Base-by-base conservation (phyloP, 1,284 basidiomycete genomes). In the Apiotrichum montevideense region DNA sequence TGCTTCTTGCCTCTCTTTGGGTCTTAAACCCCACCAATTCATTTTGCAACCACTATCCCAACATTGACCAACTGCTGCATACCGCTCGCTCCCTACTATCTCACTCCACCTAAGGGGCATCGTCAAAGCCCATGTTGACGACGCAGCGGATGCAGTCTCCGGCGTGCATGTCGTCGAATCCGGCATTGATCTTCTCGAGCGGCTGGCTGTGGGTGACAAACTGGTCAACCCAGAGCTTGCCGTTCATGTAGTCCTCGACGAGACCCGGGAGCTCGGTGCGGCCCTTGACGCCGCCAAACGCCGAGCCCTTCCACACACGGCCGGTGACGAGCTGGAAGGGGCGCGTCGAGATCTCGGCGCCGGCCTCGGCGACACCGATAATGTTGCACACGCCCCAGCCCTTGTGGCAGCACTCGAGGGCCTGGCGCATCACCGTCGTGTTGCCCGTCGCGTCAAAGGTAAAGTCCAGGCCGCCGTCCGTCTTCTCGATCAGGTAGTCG, bases 231-330 rank as follows among this genome's bases (percentile, higher is more conserved):
- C 69, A 73, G 52, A 77, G 72, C 34, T 63, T 76, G 47, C 73
- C 72, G 43, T 66, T 62, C 46, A 75, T 62, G 68, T 75, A 77
- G 64, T 77, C 76, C 72, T 90, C 84, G 14, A 95, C 90, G 46
- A 95, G 84, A 15, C 88, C 88, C 44, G 91, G 91, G 46, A 95
- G 80, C 78, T 98, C 94, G 41, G 93, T 92, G 57, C 95, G 85
- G 45, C 95, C 96, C 80, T 98, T 98, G 65, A 98, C 94, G 62
- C 96, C 96, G 64, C 96, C 96, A 68, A 98, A 99, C 0, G 96
- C 96, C 45, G 84, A 83, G 46, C 96, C 96, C 71, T 93, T 87
- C 95, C 96, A 98, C 56, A 86, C 87, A 61, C 96, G 86, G 57
- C 96, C 96, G 52, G 96, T 98, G 57, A 76, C 78, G 54, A 79